These are phyloP conservation scores for Ustilago xerochloae DNA, from an alignment of 1,284 basidiomycete genomes.

Conservation along the genomic window DNA sequence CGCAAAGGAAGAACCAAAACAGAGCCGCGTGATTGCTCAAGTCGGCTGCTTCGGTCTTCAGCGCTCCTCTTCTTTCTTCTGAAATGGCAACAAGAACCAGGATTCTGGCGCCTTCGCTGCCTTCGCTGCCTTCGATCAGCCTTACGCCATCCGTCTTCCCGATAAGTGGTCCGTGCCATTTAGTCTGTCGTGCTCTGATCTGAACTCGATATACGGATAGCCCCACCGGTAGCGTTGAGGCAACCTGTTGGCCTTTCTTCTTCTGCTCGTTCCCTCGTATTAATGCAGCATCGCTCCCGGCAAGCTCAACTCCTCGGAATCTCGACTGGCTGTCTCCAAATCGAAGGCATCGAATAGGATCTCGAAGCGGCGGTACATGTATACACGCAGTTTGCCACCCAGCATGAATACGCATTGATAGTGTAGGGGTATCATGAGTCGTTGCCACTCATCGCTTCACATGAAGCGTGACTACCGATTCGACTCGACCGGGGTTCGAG, in stretches of 20 bases:
- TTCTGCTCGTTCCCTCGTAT: too few species aligned
- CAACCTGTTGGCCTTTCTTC: too few species aligned
- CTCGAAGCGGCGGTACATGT: too few species aligned
- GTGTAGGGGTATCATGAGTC: slow-evolving; percentile 51
- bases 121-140: slow-evolving; percentile 16
- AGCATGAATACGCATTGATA: slow-evolving; percentile 34
- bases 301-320: too few species aligned
- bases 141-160: slow-evolving; percentile 16
- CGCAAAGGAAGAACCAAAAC: too few species aligned
- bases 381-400: background rate
- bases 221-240: too few species aligned
- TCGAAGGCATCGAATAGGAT: background rate
- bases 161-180: slow-evolving; percentile 21
- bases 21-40: background rate
- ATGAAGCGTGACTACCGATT: slow-evolving; percentile 24
- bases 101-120: slow-evolving; percentile 22
- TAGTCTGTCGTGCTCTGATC: background rate
- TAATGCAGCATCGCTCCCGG: too few species aligned
- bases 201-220: too few species aligned
- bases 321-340: too few species aligned
- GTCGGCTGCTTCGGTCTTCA: slow-evolving; percentile 2
- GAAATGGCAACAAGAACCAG: background rate
- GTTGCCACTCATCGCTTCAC: slow-evolving; percentile 3
- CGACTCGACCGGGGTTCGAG: slow-evolving; percentile 59
- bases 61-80: background rate